A percentile compares a stretch with the other conserved stretches of the same genome.
phyloP scores from a whole-genome alignment of 805 yeast genomes.

The Phaffomyces thermotolerans region DNA sequence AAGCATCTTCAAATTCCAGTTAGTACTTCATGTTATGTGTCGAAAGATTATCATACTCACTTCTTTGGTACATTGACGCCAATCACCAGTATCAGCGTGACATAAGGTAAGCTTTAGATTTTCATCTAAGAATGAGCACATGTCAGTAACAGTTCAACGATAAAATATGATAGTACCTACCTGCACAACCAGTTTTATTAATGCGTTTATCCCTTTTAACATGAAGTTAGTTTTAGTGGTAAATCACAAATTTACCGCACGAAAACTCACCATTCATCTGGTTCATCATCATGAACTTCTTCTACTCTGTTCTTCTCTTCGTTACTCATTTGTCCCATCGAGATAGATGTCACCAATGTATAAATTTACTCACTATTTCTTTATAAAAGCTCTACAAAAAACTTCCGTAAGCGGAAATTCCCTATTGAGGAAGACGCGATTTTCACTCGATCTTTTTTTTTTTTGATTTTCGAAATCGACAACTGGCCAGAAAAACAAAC shows the following conservation, averaged over 20 bases:
- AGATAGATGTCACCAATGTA: not conserved
- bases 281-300: constrained; percentile 45
- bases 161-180: constrained; percentile 25
- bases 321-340: not conserved
- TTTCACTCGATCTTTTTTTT: not conserved
- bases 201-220: constrained; percentile 58
- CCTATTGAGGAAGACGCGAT: constrained; percentile 1
- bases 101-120: constrained; percentile 66
- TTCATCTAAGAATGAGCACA: constrained; percentile 35
- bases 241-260: not conserved
- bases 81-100: constrained; percentile 75
- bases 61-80: constrained; percentile 67
- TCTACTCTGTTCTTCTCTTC: not conserved
- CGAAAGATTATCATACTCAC: constrained; percentile 28
- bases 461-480: not conserved
- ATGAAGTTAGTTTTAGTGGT: not conserved
- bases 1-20: constrained; percentile 28
- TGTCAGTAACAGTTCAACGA: not conserved
- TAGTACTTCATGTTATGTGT: constrained; percentile 3
- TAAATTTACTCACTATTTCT: not conserved
- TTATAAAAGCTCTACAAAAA: not conserved
- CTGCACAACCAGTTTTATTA: constrained; percentile 65
- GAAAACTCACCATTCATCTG: constrained; percentile 52
- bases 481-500: constrained; percentile 3
- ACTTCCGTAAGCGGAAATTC: not conserved